Conservation (phyloP, 352 stramenopile species). For the Aphanomyces cochlioides region DNA sequence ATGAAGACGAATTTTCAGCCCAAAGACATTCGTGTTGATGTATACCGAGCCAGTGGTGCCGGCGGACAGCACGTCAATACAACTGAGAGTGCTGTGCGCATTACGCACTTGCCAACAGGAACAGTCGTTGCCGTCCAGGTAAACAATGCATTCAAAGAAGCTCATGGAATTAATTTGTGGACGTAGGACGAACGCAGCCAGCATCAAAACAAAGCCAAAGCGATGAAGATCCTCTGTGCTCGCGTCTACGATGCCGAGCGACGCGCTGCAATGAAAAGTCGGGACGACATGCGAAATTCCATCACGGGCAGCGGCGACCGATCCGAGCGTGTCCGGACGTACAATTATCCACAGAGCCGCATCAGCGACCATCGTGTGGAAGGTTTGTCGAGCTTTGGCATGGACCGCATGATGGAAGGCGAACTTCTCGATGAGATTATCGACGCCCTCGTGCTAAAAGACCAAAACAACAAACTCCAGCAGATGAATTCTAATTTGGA, state of each 20-base stretch:
- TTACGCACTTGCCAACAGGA: slow-evolving; percentile 96
- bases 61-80: slow-evolving; percentile 99
- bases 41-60: slow-evolving; percentile 94
- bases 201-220: slow-evolving; percentile 98
- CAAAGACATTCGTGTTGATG: slow-evolving; percentile 97
- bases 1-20: slow-evolving; percentile 82
- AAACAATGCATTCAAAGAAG: not conserved
- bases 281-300: slow-evolving; percentile 58
- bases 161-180: slow-evolving; percentile 39
- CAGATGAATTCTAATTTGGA: slow-evolving; percentile 45
- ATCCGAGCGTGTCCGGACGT: slow-evolving; percentile 97
- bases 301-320: slow-evolving; percentile 95
- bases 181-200: slow-evolving; percentile 95
- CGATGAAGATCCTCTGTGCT: slow-evolving; percentile 95
- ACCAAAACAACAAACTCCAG: slow-evolving; percentile 73
- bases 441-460: slow-evolving; percentile 69
- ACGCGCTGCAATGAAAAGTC: slow-evolving; percentile 50
- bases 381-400: slow-evolving; percentile 77
- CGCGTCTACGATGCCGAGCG: slow-evolving; percentile 95
- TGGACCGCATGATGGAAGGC: slow-evolving; percentile 86
- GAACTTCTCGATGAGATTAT: slow-evolving; percentile 88
- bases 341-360: slow-evolving; percentile 97
- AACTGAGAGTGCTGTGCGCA: slow-evolving; percentile 95
- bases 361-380: slow-evolving; percentile 95
- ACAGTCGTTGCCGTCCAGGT: slow-evolving; percentile 76